Evolutionary conservation across 805 yeast genomes (phyloP), one percentile per base, ranked within the genome.

Genomic region (Kuraishia cidri): DNA sequence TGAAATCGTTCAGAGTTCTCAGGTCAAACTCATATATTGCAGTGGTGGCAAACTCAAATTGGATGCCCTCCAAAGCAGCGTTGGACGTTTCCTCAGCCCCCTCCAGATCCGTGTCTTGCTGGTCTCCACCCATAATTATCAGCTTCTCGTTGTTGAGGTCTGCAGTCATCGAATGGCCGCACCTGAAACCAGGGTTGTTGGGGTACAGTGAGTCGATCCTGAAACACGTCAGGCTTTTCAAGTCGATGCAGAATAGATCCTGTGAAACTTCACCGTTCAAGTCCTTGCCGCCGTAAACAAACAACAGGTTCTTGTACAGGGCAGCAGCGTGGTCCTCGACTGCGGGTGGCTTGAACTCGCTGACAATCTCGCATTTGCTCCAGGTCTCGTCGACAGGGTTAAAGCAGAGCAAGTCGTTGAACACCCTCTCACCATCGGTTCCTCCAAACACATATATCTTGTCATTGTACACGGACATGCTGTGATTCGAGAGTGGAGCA

Each of bases 381-480:
- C 97, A 92, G 26, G 67, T 65, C 45, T 74, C 75, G 6, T 57
- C 52, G 6, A 57, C 43, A 0, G 94, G 85, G 51, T 90, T 90
- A 56, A 71, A 92, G 46, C 78, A 64, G 76, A 90, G 86, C 23
- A 90, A 61, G 44, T 84, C 90, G 47, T 81, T 78, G 32, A 72
- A 74, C 39, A 88, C 71, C 32, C 69, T 68, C 38, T 69, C 75
- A 18, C 80, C 74, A 45, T 85, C 86, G 34, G 64, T 61, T 37
- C 99, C 99, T 39, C 99, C 99, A 60, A 82, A 92, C 8, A 92
- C 63, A 66, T 79, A 90, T 35, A 92, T 63, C 49, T 79, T 79
- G 52, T 79, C 77, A 43, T 82, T 79, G 58, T 70, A 80, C 2
- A 90, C 72, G 15, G 78, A 74, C 83, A 88, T 85, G 4, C 95